Percentiles rank a stretch among this genome's conserved stretches.
These are phyloP conservation scores for Wickerhamomyces queroliae DNA, from an alignment of 805 yeast species.

Conservation along the genomic window DNA sequence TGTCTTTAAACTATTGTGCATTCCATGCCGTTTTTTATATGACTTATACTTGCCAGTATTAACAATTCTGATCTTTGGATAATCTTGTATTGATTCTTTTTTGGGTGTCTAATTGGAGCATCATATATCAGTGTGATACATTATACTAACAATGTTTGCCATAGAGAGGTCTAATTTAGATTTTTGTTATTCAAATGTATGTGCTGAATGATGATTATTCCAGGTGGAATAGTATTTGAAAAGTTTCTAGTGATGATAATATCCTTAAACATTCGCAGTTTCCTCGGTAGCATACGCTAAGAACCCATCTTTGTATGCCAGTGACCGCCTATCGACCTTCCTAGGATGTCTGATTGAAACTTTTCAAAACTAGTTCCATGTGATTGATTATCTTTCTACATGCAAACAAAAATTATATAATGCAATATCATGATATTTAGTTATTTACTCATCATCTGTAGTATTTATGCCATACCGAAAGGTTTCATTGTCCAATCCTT, in stretches of 20 bases:
- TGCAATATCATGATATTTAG: too few relatives aligned
- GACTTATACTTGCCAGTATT: conserved; percentile 89
- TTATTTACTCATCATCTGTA: too few relatives aligned
- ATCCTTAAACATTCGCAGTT: conserved; percentile 87
- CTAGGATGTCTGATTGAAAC: conserved; percentile 80
- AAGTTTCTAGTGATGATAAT: conserved; percentile 66
- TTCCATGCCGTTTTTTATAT: conserved; percentile 28
- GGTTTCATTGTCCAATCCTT: conserved; percentile 48
- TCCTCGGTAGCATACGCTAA: conserved; percentile 86
- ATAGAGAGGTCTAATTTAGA: neutral
- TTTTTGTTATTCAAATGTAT: too few relatives aligned
- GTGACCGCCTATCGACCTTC: conserved; percentile 88
- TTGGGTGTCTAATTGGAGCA: conserved; percentile 4
- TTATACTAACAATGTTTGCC: too few relatives aligned
- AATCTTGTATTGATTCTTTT: conserved; percentile 3
- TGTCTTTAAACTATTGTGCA: conserved; percentile 24
- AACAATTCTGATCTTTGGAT: conserved; percentile 48
- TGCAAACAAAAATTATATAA: too few relatives aligned
- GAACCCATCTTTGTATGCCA: conserved; percentile 80
- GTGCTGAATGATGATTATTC: too few relatives aligned
- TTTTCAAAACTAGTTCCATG: neutral
- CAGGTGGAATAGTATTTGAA: too few relatives aligned
- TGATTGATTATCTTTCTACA: too few relatives aligned
- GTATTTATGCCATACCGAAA: conserved; percentile 42
- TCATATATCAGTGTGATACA: neutral